Conservation (phyloP, 495 filamentous ascomycete species). For the Elaphomyces granulatus region DNA sequence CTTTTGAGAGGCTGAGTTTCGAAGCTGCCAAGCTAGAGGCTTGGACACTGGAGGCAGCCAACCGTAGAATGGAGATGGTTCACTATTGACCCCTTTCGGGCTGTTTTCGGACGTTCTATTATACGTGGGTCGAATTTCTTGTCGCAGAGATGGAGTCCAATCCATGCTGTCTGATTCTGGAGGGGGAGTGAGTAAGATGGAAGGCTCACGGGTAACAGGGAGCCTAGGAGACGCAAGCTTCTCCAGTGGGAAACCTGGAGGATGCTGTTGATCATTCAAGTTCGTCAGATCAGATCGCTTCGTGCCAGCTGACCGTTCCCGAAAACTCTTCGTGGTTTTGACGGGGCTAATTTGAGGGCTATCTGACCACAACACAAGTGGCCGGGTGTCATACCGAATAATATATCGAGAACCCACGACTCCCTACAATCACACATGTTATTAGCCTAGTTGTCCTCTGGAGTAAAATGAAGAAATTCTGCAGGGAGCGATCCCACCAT, state of each 20-base stretch:
- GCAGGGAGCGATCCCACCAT: too few species aligned
- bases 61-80: conserved; percentile 41
- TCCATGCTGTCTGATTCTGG: conserved; percentile 52
- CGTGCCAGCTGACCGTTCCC: too few species aligned
- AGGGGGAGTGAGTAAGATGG: conserved; percentile 24
- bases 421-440: conserved; percentile 13
- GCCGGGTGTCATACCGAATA: conserved; percentile 36
- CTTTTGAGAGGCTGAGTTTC: conserved; percentile 38
- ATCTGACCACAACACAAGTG: conserved; percentile 40
- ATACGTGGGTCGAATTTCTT: conserved; percentile 27
- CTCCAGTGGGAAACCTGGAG: conserved; percentile 27
- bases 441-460: too few species aligned
- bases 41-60: conserved; percentile 50
- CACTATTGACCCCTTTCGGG: conserved; percentile 17
- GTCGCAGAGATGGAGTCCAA: conserved; percentile 56
- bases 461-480: too few species aligned
- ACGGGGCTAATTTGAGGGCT: conserved; percentile 23
- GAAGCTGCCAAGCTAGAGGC: conserved; percentile 45
- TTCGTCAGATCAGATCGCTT: too few species aligned
- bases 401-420: conserved; percentile 31
- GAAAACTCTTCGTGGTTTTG: conserved; percentile 7
- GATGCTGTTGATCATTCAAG: conserved; percentile 3
- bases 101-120: conserved; percentile 33
- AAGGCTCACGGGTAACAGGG: conserved; percentile 13
- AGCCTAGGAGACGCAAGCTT: conserved; percentile 21